These are phyloP conservation scores for Fusarium keratoplasticum DNA, from an alignment of 2,329 filamentous ascomycete genomes.

Conservation along the genomic window DNA sequence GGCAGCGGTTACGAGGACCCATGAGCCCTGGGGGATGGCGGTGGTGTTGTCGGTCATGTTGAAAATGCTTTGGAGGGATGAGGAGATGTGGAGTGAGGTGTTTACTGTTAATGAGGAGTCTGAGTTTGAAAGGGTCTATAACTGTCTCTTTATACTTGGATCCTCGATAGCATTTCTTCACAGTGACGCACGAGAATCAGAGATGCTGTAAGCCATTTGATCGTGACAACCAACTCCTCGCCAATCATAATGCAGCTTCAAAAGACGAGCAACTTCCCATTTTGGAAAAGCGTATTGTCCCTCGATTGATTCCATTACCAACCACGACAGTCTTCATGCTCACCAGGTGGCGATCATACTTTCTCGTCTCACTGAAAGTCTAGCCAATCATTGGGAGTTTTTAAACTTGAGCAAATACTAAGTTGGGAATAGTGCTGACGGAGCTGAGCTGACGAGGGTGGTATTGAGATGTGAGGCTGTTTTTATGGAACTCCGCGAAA, in stretches of 20 bases:
- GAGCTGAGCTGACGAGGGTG: not conserved
- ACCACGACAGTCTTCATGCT: not conserved
- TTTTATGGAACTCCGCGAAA: not conserved
- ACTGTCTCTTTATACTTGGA: not conserved
- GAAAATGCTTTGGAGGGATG: not conserved
- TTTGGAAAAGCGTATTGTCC: not conserved
- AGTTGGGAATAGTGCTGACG: not conserved
- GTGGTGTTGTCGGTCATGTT: slow-evolving; percentile 6
- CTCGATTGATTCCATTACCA: not conserved
- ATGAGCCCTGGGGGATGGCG: slow-evolving; percentile 33
- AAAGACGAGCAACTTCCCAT: not conserved
- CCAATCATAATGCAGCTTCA: not conserved
- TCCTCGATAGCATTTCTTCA: not conserved
- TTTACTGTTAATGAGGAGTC: not conserved
- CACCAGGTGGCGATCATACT: not conserved
- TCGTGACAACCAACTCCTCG: not conserved
- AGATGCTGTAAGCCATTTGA: too few species aligned
- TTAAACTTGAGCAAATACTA: not conserved
- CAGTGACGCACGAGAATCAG: not conserved
- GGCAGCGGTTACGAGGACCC: slow-evolving; percentile 37
- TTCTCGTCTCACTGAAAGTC: not conserved
- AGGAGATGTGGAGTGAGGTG: rapidly evolving
- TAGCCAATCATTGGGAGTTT: not conserved
- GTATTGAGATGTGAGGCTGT: not conserved
- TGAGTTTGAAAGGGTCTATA: not conserved